Evolutionary conservation across 257 asterid species (phyloP).

Genomic region (Fraxinus americana): DNA sequence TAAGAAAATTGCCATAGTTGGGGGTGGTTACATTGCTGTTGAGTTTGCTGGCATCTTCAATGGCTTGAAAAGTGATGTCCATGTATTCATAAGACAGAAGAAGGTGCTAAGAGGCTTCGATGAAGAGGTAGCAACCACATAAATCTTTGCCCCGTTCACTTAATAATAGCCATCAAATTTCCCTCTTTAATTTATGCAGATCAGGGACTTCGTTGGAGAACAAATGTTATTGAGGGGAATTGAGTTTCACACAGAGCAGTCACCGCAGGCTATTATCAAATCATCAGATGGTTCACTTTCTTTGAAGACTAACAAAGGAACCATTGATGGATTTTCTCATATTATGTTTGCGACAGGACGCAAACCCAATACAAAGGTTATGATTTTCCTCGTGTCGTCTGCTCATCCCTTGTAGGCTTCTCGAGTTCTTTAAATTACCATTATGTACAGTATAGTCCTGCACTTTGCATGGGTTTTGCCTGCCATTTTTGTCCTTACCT

Average conservation of each 20-base stretch:
- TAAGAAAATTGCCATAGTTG: conserved; percentile 83
- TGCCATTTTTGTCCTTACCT: not conserved
- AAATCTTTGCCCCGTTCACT: conserved; percentile 12
- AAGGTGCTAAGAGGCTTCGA: conserved; percentile 91
- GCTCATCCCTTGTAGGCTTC: not conserved
- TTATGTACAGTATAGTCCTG: not conserved
- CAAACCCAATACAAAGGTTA: conserved; percentile 78
- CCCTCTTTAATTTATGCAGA: conserved; percentile 47
- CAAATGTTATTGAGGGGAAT: conserved; percentile 89
- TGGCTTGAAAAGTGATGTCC: conserved; percentile 85
- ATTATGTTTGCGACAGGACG: conserved; percentile 98
- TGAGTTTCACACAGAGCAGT: conserved; percentile 85
- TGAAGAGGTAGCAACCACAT: conserved; percentile 66
- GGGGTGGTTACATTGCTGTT: conserved; percentile 97
- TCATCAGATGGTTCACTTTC: conserved; percentile 78
- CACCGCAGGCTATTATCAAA: conserved; percentile 76
- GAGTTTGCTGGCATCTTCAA: conserved; percentile 99
- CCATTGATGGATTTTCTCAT: conserved; percentile 84
- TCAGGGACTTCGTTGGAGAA: conserved; percentile 88
- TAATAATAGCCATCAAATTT: not conserved
- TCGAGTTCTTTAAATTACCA: no score
- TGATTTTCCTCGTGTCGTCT: not conserved
- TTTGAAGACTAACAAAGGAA: conserved; percentile 84
- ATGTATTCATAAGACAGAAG: conserved; percentile 90
- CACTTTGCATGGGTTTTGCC: conserved; percentile 8